phyloP scores from a whole-genome alignment of 768 basidiomycete species.

The Phanerochaete carnosa region DNA sequence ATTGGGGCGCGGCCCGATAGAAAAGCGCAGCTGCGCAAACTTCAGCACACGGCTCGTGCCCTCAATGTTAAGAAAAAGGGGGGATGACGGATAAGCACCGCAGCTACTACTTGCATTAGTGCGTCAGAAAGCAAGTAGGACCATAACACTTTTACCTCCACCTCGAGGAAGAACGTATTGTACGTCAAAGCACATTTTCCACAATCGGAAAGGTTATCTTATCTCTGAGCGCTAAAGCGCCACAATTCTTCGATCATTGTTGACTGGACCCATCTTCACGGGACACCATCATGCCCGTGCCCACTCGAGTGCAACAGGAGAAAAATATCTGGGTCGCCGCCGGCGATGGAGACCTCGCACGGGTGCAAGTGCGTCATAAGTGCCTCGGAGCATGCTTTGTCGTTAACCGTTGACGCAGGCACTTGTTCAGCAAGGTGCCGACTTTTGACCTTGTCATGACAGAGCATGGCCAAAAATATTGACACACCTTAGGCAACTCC shows the following conservation, averaged over 20 bases:
- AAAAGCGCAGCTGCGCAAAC: too few species aligned
- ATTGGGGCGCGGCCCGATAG: neutral
- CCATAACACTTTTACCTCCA: too few species aligned
- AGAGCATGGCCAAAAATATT: neutral
- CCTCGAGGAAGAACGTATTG: neutral
- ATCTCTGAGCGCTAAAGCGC: neutral
- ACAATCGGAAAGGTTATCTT: neutral
- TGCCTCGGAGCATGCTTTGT: neutral
- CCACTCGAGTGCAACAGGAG: slow-evolving; percentile 24
- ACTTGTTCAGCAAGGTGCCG: slow-evolving; percentile 26
- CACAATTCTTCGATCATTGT: slow-evolving; percentile 2
- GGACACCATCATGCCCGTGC: slow-evolving; percentile 28
- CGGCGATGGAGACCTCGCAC: slow-evolving; percentile 80
- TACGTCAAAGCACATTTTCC: neutral
- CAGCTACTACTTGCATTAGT: too few species aligned
- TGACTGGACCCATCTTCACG: neutral
- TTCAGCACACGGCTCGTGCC: too few species aligned
- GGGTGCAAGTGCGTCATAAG: slow-evolving; percentile 57
- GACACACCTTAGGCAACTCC: slow-evolving; percentile 38
- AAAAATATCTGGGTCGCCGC: slow-evolving; percentile 94
- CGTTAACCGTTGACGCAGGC: slow-evolving; percentile 34
- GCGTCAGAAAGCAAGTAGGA: too few species aligned
- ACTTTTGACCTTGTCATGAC: neutral
- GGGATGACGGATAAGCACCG: too few species aligned
- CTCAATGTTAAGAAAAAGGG: too few species aligned